Evolutionary conservation across 2,329 filamentous ascomycete genomes (phyloP).

Genomic region (Onygenales sp.): DNA sequence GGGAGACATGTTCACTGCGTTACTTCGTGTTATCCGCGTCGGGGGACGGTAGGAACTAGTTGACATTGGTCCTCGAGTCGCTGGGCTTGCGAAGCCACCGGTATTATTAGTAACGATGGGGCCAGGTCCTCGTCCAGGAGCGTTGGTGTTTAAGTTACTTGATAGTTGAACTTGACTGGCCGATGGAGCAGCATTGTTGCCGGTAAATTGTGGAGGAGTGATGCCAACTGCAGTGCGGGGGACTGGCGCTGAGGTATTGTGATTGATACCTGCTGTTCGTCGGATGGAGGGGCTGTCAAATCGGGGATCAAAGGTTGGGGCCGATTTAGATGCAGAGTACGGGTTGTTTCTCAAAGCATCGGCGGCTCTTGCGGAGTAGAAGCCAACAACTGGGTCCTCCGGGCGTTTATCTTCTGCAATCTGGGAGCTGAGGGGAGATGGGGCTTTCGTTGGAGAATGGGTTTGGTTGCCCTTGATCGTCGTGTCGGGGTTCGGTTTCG

Average conservation of each 20-base stretch:
- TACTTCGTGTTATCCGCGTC: constrained; percentile 4
- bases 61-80: constrained; percentile 22
- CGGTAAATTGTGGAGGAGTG: constrained; percentile 5
- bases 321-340: constrained; percentile 32
- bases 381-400: constrained; percentile 43
- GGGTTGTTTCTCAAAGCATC: constrained; percentile 46
- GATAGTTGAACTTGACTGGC: neutral
- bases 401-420: constrained; percentile 12
- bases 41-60: constrained; percentile 5
- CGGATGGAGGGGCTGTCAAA: constrained; percentile 76
- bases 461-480: constrained; percentile 5
- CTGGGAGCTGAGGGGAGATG: constrained; percentile 21
- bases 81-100: neutral
- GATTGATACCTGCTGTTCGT: constrained; percentile 80
- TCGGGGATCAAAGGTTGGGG: constrained; percentile 60
- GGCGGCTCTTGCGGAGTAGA: constrained; percentile 62
- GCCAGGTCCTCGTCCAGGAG: constrained; percentile 6
- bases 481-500: constrained; percentile 10
- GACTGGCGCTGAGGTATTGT: constrained; percentile 65
- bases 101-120: neutral
- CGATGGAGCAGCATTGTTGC: constrained; percentile 7
- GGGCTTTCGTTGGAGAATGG: constrained; percentile 8
- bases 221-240: constrained; percentile 30
- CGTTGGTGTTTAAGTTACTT: constrained; percentile 13
- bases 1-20: neutral